Percentiles rank a stretch among this genome's conserved stretches.
Conservation (phyloP, 306 rosid species). For the Quercus rubra region DNA sequence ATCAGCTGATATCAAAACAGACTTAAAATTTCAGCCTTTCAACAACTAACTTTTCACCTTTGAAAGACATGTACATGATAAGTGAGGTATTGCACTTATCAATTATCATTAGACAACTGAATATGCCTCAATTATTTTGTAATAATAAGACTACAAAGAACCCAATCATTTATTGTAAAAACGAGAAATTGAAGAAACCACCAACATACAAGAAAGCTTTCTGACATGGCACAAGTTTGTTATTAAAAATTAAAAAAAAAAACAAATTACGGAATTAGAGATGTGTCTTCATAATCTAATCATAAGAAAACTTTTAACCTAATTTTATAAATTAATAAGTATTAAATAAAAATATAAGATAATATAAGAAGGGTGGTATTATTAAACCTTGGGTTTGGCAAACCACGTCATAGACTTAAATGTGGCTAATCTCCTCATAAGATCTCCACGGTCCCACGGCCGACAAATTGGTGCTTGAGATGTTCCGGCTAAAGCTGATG, state of each 20-base stretch:
- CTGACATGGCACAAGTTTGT: not conserved
- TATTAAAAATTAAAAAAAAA: not conserved
- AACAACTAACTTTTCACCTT: not conserved
- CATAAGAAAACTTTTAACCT: not conserved
- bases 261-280: not conserved
- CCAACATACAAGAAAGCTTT: not conserved
- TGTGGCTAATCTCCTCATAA: conserved; percentile 69
- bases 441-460: conserved; percentile 94
- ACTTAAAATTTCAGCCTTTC: not conserved
- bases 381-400: conserved; percentile 84
- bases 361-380: not conserved
- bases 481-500: conserved; percentile 26
- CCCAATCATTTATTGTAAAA: too few species aligned
- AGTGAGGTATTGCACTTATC: not conserved
- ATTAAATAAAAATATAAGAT: not conserved
- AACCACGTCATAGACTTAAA: conserved; percentile 98
- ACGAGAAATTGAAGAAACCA: not conserved
- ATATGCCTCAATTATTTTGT: not conserved
- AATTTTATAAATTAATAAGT: not conserved
- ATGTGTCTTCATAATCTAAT: not conserved
- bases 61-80: not conserved
- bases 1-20: not conserved
- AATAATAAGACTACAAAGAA: not conserved
- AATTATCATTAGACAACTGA: not conserved
- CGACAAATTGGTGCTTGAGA: conserved; percentile 51